phyloP scores from a whole-genome alignment of 2,329 filamentous ascomycete species.

The Phyllachora maydis region DNA sequence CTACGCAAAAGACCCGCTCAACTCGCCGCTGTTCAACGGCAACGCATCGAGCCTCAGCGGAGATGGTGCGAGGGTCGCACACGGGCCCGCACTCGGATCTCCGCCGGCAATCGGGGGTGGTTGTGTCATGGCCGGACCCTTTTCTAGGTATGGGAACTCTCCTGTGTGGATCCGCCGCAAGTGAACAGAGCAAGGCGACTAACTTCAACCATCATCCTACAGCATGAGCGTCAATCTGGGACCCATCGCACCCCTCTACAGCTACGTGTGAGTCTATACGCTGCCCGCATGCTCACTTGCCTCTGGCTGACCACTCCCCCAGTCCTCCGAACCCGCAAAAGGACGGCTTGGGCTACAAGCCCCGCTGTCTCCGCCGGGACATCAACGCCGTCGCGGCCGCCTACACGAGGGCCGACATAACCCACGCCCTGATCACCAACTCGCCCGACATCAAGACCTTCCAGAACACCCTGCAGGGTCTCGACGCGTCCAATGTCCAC shows the following conservation, averaged over 20 bases:
- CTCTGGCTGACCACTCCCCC: conserved; percentile 7
- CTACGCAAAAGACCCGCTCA: conserved; percentile 21
- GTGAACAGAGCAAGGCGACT: too few species aligned
- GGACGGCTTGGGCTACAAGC: conserved; percentile 11
- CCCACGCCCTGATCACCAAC: conserved; percentile 12
- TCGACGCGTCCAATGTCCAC: conserved; percentile 11
- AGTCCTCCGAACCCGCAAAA: conserved; percentile 4
- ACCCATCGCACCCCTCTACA: too few species aligned
- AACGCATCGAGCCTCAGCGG: conserved; percentile 26
- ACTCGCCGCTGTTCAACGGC: conserved; percentile 32
- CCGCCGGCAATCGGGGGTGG: too few species aligned
- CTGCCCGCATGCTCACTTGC: too few species aligned
- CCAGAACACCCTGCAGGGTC: conserved; percentile 18
- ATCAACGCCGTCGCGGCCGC: conserved; percentile 8
- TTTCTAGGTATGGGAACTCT: too few species aligned
- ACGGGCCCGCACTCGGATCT: too few species aligned
- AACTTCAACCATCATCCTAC: too few species aligned
- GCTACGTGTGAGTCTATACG: too few species aligned
- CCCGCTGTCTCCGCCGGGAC: conserved; percentile 12
- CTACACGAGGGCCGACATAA: conserved; percentile 9
- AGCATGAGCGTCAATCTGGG: conserved; percentile 18
- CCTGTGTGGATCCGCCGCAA: too few species aligned
- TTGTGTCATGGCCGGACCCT: conserved; percentile 28
- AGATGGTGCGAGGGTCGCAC: too few species aligned
- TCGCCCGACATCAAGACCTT: conserved; percentile 14